Conservation (phyloP, 23 red algal species). For the Cyanidioschyzon merolae region DNA sequence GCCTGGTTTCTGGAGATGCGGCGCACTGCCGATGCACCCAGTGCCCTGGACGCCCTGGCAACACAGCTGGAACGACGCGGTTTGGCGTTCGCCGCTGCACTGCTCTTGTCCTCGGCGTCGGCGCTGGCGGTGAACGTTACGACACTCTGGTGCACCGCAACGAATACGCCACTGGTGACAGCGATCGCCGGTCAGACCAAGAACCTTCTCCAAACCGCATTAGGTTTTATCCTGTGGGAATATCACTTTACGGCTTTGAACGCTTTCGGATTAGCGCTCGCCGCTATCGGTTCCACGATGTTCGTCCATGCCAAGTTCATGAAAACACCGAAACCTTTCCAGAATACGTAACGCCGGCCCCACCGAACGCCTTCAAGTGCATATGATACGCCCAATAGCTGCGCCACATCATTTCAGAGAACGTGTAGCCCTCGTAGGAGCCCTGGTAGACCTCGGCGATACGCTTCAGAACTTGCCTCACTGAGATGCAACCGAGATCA, state of each 20-base stretch:
- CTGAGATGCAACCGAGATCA: constrained; percentile 8
- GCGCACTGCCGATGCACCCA: constrained; percentile 32
- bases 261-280: constrained; percentile 58
- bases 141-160: constrained; percentile 73
- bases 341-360: neutral
- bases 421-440: constrained; percentile 13
- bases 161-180: constrained; percentile 69
- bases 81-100: constrained; percentile 44
- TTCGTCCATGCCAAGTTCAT: constrained; percentile 54
- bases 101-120: constrained; percentile 54
- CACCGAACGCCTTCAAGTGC: neutral
- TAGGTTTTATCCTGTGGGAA: constrained; percentile 78
- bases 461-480: neutral
- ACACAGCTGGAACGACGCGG: constrained; percentile 36
- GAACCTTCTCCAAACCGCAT: constrained; percentile 80
- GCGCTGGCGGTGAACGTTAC: constrained; percentile 91
- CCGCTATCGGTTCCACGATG: constrained; percentile 38
- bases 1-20: constrained; percentile 27
- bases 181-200: constrained; percentile 85
- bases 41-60: constrained; percentile 35
- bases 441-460: neutral
- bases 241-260: constrained; percentile 69
- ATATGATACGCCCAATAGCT: constrained; percentile 6
- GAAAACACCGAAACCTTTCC: constrained; percentile 13
- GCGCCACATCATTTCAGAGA: constrained; percentile 17